phyloP scores from a whole-genome alignment of 371 early-diverging fungal genomes.

The Mortierella polycephala region DNA sequence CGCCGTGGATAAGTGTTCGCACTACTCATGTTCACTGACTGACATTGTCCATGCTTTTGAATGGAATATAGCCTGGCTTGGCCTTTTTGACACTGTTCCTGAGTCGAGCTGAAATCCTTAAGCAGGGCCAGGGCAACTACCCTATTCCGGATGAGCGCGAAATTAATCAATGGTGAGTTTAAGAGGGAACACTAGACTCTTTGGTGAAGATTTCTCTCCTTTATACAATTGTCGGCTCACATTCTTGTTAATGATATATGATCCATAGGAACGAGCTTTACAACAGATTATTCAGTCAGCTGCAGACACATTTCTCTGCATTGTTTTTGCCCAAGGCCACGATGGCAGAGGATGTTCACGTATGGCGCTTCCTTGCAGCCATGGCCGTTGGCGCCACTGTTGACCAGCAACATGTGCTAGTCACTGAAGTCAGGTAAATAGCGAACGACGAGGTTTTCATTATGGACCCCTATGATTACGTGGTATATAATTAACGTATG shows the following conservation, averaged over 20 bases:
- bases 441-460: neutral
- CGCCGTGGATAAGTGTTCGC: too few relatives aligned
- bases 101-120: conserved; percentile 89
- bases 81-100: conserved; percentile 91
- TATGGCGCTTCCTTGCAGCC: conserved; percentile 98
- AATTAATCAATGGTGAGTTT: conserved; percentile 70
- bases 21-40: too few relatives aligned
- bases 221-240: too few relatives aligned
- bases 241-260: too few relatives aligned
- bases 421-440: conserved; percentile 84
- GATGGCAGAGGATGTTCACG: conserved; percentile 86
- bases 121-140: conserved; percentile 73
- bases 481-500: conserved; percentile 10
- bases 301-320: conserved; percentile 81
- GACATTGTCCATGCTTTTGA: neutral
- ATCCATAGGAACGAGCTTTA: conserved; percentile 67
- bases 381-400: conserved; percentile 93
- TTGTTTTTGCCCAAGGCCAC: conserved; percentile 79
- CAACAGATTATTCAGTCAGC: conserved; percentile 75
- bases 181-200: too few relatives aligned
- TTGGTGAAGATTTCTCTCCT: too few relatives aligned
- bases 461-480: neutral
- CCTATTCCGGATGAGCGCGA: conserved; percentile 72
- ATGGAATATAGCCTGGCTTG: conserved; percentile 74
- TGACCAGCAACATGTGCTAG: conserved; percentile 92